Evolutionary conservation across 164 flowering plant species (phyloP), one percentile per base, ranked within the genome.

Genomic region (Vitis rotundifolia): DNA sequence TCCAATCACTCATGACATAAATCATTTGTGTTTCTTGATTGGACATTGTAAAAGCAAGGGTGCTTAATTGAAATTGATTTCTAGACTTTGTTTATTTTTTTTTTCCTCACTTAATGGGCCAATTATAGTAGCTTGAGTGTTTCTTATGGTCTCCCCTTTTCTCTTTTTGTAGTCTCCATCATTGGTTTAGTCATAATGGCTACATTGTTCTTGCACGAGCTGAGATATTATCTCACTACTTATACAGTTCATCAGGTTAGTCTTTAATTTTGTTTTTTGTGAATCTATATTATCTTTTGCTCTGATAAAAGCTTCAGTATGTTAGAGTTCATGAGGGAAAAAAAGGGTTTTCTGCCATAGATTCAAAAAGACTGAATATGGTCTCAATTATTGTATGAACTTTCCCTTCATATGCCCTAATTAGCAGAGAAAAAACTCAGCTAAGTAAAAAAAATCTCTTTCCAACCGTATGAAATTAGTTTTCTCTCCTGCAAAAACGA

Each of bases 231-330:
- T 81, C 81, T 95, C 26, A 79, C 88, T 22, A 90, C 93, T 52
- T 85, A 88, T 74, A 93, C 96, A 1, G 98, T 93, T 31, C 98
- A 95, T 72, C 86, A 95, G 97, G 99, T 94, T 54, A 52, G 89
- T 56, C 31, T 49, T 60, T 47, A 31, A n/a, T 49, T 69, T 56
- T 59, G n/a, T 15, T 28, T 29, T 49, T 9, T n/a, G 29, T 63
- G 31, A 47, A 0, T 19, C 10, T 70, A 19, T 14, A 3, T 65
- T 7, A 15, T 47, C 44, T 37, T 37, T 37, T 37, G 44, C 44
- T 37, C 44, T 37, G 44, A 3, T 37, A 37, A 37, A 37, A 37
- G 44, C 44, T 37, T 37, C 7, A 37, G 44, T 37, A 37, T 37
- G 44, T 6, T 37, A 37, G 44, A 37, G 44, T 37, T 2, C 44